These are phyloP conservation scores for Aegilops tauschii DNA, from an alignment of 176 grass and related monocot species.

Conservation along the genomic window DNA sequence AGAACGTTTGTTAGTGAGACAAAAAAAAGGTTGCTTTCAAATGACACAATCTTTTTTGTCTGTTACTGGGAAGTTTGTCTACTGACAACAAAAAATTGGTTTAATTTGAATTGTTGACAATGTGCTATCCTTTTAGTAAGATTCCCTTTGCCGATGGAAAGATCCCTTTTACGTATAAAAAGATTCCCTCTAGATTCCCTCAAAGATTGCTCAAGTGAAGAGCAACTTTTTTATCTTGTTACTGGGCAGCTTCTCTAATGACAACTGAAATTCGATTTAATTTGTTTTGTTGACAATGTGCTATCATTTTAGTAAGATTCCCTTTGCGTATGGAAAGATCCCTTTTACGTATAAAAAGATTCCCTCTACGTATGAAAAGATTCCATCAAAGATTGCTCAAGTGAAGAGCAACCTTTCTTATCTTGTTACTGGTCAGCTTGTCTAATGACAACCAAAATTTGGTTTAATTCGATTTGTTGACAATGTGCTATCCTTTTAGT, in stretches of 20 bases:
- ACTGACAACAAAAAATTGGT: not conserved
- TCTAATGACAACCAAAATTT: too few relatives aligned
- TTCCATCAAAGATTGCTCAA: too few relatives aligned
- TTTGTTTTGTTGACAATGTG: not conserved
- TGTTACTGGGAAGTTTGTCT: not conserved
- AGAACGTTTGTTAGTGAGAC: not conserved
- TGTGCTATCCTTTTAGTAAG: not conserved
- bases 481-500: not conserved
- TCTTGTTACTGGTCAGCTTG: too few relatives aligned
- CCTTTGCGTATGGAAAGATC: too few relatives aligned
- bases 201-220: not conserved
- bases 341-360: too few relatives aligned
- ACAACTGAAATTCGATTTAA: too few relatives aligned
- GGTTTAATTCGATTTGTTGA: not conserved
- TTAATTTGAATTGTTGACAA: not conserved
- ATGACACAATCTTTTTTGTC: not conserved
- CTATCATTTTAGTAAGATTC: too few relatives aligned
- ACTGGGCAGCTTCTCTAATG: not conserved
- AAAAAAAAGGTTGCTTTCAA: not conserved
- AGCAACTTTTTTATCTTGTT: not conserved
- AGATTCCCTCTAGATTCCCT: not conserved
- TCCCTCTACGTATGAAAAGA: too few relatives aligned
- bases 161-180: not conserved
- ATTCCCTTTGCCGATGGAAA: not conserved
- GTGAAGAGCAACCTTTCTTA: too few relatives aligned